Evolutionary conservation across 2,329 filamentous ascomycete species (phyloP), one percentile per base, ranked within the genome.

Genomic region (Colletotrichum abscissum): DNA sequence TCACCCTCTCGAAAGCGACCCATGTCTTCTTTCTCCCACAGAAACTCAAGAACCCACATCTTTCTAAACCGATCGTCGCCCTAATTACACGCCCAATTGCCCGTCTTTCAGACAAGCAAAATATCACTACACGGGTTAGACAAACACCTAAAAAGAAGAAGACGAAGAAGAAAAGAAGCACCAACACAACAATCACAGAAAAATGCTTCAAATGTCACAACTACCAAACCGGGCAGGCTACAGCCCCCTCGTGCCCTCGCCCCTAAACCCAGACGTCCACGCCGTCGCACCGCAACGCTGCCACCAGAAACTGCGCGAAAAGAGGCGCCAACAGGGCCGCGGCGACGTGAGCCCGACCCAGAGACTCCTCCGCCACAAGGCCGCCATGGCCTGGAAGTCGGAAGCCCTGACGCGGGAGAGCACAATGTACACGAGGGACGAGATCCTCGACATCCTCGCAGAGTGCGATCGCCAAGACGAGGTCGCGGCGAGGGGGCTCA

Each of bases 331-430:
- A 64, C 76, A 77, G 63, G 35, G 49, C 56, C 65, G 66, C 30
- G 73, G 74, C 52, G 77, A 78, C 26, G 76, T 81, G 65, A 86
- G 85, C 70, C 84, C 85, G 26, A 82, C 83, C 0, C 80, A 86
- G 75, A 79, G 78, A 35, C 76, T 86, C 22, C 81, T 86, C 69
- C 80, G 85, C 33, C 79, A 82, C 69, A 86, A 86, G 74, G 85
- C 84, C 1, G 83, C 82, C 5, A 78, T 79, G 66, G 84, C 84
- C 6, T 85, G 84, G 83, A 80, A 78, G 22, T 81, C 80, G 38
- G 68, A 74, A 7, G 68, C 72, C n/a, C 57, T 72, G 52, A 74
- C 69, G 35, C 63, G 69, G 19, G 72, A 73, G 52, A 72, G 68
- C 54, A 58, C 68, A 22, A 72, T 72, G 8, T 74, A 74, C 46